Evolutionary conservation across 2,329 filamentous ascomycete species (phyloP), one percentile per base, ranked within the genome.

Genomic region (Colletotrichum siamense): DNA sequence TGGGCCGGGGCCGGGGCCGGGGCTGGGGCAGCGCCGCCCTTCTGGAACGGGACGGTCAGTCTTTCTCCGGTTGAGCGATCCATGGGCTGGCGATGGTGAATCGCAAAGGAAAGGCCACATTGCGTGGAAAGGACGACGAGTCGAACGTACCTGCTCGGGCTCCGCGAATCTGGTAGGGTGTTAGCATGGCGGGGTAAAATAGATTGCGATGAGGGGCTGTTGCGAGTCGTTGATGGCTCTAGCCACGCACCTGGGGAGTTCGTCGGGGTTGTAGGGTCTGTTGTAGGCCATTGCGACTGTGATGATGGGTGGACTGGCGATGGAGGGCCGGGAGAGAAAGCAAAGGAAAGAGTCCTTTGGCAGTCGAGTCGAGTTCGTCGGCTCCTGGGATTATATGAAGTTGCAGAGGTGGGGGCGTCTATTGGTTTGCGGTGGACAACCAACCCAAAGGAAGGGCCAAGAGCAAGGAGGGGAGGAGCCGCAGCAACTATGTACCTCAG

Each of bases 191-290:
- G 72, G 75, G 75, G 73, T 76, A 62, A 61, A 64, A 39, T 30
- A 67, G 64, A 71, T 73, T 71, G 44, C 44, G 57, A 44, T 63
- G 65, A 78, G 59, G 62, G 62, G 70, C 49, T 69, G 44, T 26
- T 44, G 44, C 80, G 78, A 76, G 65, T 78, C 52, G 70, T 68
- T 63, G n/a, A 52, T 13, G 44, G 44, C 44, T 52, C 44, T 22
- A 18, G 57, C 15, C 34, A 86, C 94, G 87, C 90, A 97, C 94
- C 95, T 95, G 83, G 96, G 96, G 79, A 99, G 92, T 83, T 96
- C 95, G 88, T 99, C 96, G 39, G 96, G 96, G 85, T 99, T 98
- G 88, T 96, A 97, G 72, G 94, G 92, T 85, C 93, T 93, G 87
- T 98, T 98, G 90, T 99, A 99, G 73, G 96, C 96, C 96, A 99